Evolutionary conservation across 345 rosid species (phyloP), one percentile per base, ranked within the genome.

Genomic region (Moricandia arvensis): DNA sequence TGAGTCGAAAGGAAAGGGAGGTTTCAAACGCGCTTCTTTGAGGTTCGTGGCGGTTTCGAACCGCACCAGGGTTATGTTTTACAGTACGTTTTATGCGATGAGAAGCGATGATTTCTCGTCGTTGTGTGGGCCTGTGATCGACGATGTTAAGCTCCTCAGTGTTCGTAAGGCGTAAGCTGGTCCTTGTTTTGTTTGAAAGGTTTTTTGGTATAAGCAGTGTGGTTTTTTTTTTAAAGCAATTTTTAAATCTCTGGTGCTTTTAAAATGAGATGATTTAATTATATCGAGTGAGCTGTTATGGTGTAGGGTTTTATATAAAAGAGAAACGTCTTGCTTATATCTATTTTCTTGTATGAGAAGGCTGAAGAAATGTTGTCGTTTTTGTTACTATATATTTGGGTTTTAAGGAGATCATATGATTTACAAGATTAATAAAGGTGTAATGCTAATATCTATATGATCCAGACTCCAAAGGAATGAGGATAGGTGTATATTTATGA

Each of bases 71-170:
- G 27, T 93, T 71, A 78, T 81, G 87, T 88, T 93, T 85, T 83
- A 81, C 15, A 88, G 98, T 87, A 86, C 97, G 2, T 91, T 79
- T 67, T 91, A 93, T 65, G 73, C 85, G 2, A 88, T 87, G 91
- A 87, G 87, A 64, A 88, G 81, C 35, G 97, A 90, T 53, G 87
- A 88, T 80, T 87, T 85, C 51, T 86, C 93, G 29, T 88, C 97
- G 0, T 84, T 93, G 0, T 93, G 98, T 26, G 94, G 98, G 0
- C 97, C 98, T 0, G 90, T 91, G 24, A 58, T 93, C 18, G 96
- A 93, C 49, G 93, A 91, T 54, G 89, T 90, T 61, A 86, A 74
- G 84, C 82, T 93, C 57, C 57, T 88, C 59, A 84, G 90, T 41
- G 80, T 75, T 38, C 83, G 81, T 34, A 73, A 68, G 59, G 74